Conservation (phyloP, 176 grass and related monocot genomes). For the Carex myosuroides region DNA sequence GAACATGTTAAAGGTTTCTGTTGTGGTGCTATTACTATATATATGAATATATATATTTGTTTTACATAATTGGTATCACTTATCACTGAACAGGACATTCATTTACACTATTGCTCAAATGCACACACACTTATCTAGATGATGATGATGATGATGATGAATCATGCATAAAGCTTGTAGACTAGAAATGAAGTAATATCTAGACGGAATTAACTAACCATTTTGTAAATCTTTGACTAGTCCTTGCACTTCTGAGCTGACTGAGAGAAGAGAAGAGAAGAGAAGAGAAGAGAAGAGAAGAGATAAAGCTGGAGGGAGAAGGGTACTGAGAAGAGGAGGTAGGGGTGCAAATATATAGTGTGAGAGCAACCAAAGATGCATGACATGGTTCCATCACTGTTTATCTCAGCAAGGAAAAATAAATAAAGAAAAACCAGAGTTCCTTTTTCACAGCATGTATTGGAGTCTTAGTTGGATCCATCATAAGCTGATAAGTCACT, state of each 20-base stretch:
- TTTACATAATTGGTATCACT: background rate
- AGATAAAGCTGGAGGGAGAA: background rate
- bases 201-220: slow-evolving; percentile 33
- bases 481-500: slow-evolving; percentile 26
- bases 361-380: background rate
- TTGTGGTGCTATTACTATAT: background rate
- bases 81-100: background rate
- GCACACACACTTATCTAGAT: background rate
- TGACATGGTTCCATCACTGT: slow-evolving; percentile 21
- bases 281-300: slow-evolving; percentile 9
- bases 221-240: slow-evolving; percentile 19
- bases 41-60: background rate
- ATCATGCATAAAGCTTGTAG: background rate
- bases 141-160: background rate
- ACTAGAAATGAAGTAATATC: background rate
- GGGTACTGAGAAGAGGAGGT: slow-evolving; percentile 13
- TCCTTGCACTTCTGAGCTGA: background rate
- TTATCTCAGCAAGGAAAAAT: background rate
- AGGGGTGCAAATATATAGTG: slow-evolving; percentile 48
- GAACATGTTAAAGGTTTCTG: background rate
- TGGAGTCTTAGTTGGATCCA: slow-evolving; percentile 58
- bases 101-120: background rate
- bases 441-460: slow-evolving; percentile 44
- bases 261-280: background rate
- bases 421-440: background rate